Conservation (phyloP, 2,329 filamentous ascomycete genomes). For the Daldinia sp. region DNA sequence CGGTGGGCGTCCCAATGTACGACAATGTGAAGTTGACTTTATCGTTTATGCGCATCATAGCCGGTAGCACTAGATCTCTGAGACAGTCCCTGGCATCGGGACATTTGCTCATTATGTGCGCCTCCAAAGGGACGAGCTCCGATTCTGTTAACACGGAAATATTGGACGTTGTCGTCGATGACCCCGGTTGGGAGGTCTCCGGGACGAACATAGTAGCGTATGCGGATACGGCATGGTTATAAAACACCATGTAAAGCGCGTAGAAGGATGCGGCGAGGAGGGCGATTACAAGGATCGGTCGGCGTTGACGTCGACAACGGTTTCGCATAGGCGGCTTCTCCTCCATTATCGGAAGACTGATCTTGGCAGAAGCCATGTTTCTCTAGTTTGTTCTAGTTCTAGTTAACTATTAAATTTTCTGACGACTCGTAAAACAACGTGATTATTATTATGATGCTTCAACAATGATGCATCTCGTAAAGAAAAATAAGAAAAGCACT, state of each 20-base stretch:
- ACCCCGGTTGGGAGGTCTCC: slow-evolving; percentile 10
- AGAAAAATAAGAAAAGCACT: slow-evolving; percentile 5
- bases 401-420: slow-evolving; percentile 5
- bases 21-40: slow-evolving; percentile 93
- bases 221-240: slow-evolving; percentile 36
- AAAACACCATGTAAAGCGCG: slow-evolving; percentile 34
- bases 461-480: slow-evolving; percentile 20
- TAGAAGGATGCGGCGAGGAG: slow-evolving; percentile 44
- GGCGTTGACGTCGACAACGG: slow-evolving; percentile 46
- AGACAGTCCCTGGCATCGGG: slow-evolving; percentile 91
- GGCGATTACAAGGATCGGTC: slow-evolving; percentile 43
- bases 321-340: slow-evolving; percentile 47
- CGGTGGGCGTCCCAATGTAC: slow-evolving; percentile 84
- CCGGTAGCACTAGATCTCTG: slow-evolving; percentile 81
- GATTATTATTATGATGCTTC: slow-evolving; percentile 5
- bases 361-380: slow-evolving; percentile 48
- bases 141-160: slow-evolving; percentile 33
- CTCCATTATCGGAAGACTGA: slow-evolving; percentile 49
- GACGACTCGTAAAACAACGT: slow-evolving; percentile 10
- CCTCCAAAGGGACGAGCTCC: slow-evolving; percentile 80
- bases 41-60: slow-evolving; percentile 83
- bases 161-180: slow-evolving; percentile 20
- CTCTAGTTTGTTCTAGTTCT: neutral
- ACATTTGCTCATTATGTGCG: slow-evolving; percentile 98
- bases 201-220: slow-evolving; percentile 36